These are phyloP conservation scores for Epichloe sibirici DNA, from an alignment of 2,329 filamentous ascomycete genomes.

Conservation along the genomic window DNA sequence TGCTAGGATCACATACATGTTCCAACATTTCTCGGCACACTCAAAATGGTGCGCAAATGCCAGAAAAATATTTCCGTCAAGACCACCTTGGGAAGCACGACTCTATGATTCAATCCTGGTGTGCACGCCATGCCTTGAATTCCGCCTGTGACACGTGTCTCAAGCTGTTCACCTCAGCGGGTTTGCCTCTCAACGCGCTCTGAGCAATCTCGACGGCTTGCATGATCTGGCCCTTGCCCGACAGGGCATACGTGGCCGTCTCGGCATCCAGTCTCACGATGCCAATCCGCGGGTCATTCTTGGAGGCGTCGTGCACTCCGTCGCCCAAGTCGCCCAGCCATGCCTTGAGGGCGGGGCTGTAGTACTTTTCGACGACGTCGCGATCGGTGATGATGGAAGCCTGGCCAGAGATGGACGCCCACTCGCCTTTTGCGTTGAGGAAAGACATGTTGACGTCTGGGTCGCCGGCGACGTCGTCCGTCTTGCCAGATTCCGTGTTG, in stretches of 20 bases:
- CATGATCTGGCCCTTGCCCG: constrained; percentile 49
- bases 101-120: background rate
- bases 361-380: constrained; percentile 58
- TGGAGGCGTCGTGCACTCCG: constrained; percentile 69
- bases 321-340: constrained; percentile 83
- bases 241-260: constrained; percentile 60
- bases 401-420: constrained; percentile 74
- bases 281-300: constrained; percentile 69
- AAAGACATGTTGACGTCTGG: constrained; percentile 72
- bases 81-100: background rate
- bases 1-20: no score
- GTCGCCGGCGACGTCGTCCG: constrained; percentile 62
- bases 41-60: background rate
- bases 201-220: constrained; percentile 61
- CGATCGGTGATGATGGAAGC: constrained; percentile 60
- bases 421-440: constrained; percentile 63
- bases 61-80: background rate
- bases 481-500: constrained; percentile 83
- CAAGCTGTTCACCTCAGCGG: constrained; percentile 62
- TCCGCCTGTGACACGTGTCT: constrained; percentile 60
- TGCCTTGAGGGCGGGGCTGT: constrained; percentile 60
- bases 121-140: constrained; percentile 42
- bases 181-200: constrained; percentile 59
- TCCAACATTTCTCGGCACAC: background rate
- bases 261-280: constrained; percentile 65